These are phyloP conservation scores for Penicillium sp. DNA, from an alignment of 2,329 filamentous ascomycete genomes.

Conservation along the genomic window DNA sequence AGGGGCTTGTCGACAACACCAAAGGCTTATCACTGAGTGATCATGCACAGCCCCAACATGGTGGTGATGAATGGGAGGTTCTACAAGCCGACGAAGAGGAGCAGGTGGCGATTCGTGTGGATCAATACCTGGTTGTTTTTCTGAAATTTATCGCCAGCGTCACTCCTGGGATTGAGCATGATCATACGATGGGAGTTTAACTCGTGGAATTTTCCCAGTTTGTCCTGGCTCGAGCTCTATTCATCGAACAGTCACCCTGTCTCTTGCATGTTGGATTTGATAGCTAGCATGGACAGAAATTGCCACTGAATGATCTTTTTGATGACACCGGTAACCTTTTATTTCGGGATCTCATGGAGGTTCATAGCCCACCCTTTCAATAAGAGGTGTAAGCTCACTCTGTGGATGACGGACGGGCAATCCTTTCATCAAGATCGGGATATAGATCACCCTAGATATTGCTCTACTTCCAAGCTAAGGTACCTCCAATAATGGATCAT, in stretches of 20 bases:
- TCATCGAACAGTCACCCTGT: background rate
- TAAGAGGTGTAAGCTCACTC: no score
- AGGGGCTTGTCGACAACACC: constrained; percentile 79
- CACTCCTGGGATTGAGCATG: constrained; percentile 93
- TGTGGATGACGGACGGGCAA: no score
- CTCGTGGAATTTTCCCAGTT: background rate
- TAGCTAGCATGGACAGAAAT: no score
- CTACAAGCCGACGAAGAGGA: constrained; percentile 48
- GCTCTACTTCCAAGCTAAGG: no score
- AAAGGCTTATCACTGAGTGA: constrained; percentile 55
- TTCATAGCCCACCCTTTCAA: no score
- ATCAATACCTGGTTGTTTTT: constrained; percentile 49
- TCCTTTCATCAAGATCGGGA: no score
- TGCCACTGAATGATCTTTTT: background rate
- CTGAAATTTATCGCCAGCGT: constrained; percentile 74
- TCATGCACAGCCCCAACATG: constrained; percentile 29
- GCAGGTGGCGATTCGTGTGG: constrained; percentile 45
- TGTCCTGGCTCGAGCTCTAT: background rate
- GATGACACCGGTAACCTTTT: constrained; percentile 1
- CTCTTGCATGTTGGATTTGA: no score
- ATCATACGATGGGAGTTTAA: constrained; percentile 93
- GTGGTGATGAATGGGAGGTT: constrained; percentile 60
- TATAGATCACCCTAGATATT: no score
- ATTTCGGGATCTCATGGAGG: no score
- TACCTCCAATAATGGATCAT: no score